These are phyloP conservation scores for Cytospora mali DNA, from an alignment of 2,329 filamentous ascomycete genomes.

Conservation along the genomic window DNA sequence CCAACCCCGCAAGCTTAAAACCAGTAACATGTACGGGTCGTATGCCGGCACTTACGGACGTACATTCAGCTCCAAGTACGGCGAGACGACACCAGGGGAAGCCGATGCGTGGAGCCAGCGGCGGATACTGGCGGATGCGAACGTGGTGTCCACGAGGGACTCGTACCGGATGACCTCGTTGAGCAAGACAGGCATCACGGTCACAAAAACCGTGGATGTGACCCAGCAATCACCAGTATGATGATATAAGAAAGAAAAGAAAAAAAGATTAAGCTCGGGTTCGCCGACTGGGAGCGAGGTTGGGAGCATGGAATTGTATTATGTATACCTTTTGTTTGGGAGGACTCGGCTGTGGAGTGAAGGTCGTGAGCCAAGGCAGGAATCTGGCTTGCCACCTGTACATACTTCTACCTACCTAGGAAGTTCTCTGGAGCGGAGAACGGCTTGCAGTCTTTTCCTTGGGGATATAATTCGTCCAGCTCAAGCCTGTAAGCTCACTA, in stretches of 20 bases:
- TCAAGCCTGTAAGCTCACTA: neutral
- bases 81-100: constrained; percentile 2
- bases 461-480: neutral
- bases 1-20: constrained; percentile 15
- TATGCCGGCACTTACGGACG: constrained; percentile 15
- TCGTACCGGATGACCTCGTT: constrained; percentile 16
- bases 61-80: neutral
- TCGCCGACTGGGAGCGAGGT: neutral
- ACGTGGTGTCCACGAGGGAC: constrained; percentile 13
- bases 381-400: neutral
- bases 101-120: constrained; percentile 27
- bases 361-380: neutral
- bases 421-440: neutral
- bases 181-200: constrained; percentile 25
- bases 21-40: constrained; percentile 14
- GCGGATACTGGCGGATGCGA: constrained; percentile 19
- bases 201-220: constrained; percentile 27
- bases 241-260: too few species aligned
- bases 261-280: neutral
- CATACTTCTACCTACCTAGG: neutral
- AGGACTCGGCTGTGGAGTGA: too few species aligned
- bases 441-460: neutral
- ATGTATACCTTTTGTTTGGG: neutral
- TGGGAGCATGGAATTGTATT: constrained; percentile 1
- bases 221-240: constrained; percentile 16